Evolutionary conservation across 208 protist species (phyloP).

Genomic region (Trypanosoma caninum): DNA sequence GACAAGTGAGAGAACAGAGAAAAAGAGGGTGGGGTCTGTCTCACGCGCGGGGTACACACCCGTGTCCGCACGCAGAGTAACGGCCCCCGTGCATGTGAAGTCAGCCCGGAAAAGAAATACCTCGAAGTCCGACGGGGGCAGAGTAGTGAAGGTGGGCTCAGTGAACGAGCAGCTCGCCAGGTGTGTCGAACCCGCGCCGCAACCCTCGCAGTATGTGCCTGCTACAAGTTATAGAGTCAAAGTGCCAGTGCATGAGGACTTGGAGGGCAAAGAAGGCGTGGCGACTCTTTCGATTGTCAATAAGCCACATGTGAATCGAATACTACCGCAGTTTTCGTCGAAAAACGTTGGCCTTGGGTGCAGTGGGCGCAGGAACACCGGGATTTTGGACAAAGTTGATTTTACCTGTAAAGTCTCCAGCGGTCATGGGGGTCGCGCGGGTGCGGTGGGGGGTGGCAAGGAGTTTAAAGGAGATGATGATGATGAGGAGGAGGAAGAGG

Average conservation of each 20-base stretch:
- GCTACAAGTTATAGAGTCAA: background rate
- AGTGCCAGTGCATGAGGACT: slow-evolving; percentile 8
- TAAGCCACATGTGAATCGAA: too few species aligned
- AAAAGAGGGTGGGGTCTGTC: background rate
- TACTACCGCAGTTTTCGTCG: background rate
- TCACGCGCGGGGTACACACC: background rate
- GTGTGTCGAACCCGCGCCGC: too few species aligned
- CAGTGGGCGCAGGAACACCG: background rate
- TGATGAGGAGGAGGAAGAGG: slow-evolving; percentile 20
- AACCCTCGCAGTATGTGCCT: too few species aligned
- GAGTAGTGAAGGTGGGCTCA: background rate
- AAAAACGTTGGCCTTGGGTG: background rate
- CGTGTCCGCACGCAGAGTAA: background rate
- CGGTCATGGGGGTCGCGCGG: background rate
- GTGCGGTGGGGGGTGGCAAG: background rate
- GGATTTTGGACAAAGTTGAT: too few species aligned
- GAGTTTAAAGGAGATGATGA: slow-evolving; percentile 2
- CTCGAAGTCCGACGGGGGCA: background rate
- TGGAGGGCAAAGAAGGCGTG: background rate
- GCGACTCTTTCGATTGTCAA: too few species aligned
- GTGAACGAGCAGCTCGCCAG: background rate
- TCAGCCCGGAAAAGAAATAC: background rate
- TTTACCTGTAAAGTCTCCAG: background rate
- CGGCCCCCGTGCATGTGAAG: background rate
- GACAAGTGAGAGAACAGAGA: background rate